phyloP scores from a whole-genome alignment of 768 basidiomycete genomes.

The Mycena galopus region DNA sequence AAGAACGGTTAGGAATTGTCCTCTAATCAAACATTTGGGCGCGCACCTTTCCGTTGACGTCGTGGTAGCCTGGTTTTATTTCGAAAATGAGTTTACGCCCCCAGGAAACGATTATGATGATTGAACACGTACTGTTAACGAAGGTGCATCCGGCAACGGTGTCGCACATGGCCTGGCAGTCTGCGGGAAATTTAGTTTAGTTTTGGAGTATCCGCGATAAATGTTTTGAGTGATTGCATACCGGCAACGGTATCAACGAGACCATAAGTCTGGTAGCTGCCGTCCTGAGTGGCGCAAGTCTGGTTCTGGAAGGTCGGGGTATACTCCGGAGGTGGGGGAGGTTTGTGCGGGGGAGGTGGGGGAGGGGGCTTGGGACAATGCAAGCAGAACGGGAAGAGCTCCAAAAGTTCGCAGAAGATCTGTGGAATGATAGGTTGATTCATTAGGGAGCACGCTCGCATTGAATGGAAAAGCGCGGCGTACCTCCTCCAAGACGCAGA shows the following conservation, averaged over 20 bases:
- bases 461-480: not conserved
- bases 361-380: constrained; percentile 43
- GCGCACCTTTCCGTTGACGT: constrained; percentile 52
- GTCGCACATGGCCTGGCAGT: constrained; percentile 51
- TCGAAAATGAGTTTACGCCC: not conserved
- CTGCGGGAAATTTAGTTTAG: constrained; percentile 32
- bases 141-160: constrained; percentile 47
- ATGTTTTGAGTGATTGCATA: constrained; percentile 25
- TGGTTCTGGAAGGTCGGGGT: constrained; percentile 44
- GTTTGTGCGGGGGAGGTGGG: constrained; percentile 29
- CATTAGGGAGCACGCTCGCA: not conserved
- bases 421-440: constrained; percentile 16
- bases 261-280: constrained; percentile 52
- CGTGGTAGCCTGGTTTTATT: constrained; percentile 47
- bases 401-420: constrained; percentile 42
- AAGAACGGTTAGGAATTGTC: not conserved
- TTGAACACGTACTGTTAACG: constrained; percentile 46
- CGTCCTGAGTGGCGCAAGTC: constrained; percentile 48
- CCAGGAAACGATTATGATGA: not conserved
- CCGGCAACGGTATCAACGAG: constrained; percentile 51
- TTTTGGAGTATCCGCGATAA: not conserved
- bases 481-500: constrained; percentile 18
- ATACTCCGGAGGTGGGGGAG: constrained; percentile 41
- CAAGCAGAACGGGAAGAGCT: constrained; percentile 41
- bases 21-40: not conserved